Base-by-base conservation (phyloP, 2,329 filamentous ascomycete species). In the Calonectria pauciramosa region DNA sequence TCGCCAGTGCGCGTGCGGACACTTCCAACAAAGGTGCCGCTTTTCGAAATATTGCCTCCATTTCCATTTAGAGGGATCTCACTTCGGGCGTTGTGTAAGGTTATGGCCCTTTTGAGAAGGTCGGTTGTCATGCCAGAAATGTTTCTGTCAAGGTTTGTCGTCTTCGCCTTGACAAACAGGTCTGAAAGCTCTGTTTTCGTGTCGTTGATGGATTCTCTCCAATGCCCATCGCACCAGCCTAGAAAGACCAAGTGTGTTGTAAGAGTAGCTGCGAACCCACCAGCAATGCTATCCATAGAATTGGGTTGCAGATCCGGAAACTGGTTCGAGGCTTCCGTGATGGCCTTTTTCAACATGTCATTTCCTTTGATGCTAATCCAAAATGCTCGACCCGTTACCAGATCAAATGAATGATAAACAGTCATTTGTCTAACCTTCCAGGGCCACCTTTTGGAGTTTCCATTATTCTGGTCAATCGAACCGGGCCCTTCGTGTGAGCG, bases 311-410 rank as follows among this genome's bases (percentile, higher is more conserved):
- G 47, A 16, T 49, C 59, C 23, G 70, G 63, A 7, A 72, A 9
- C 4, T 76, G 66, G 3, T 23, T 26, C 5, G 41, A 6, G 11
- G 70, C 70, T 16, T 76, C 64, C 36, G 59, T 70, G n/a, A 76
- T 59, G 9, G 47, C 71, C 7, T 67, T n/a, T 11, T 65, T 64
- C 66, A 75, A 64, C 0, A 68, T 26, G 4, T 32, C 20, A 16
- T 76, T 78, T 13, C 70, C 60, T 36, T 78, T 78, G 41, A 78
- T 51, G 11, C 63, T 75, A 5, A 76, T 44, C 74, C 72, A 76
- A 7, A 78, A 23, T 0, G 75, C 60, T 9, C 54, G 64, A 0
- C 74, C 76, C 0, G 54, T 76, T 1, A 44, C 38, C 11, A 78
- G 16, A 28, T 78, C 76, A 67, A 75, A 78, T 3, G 70, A 63